Evolutionary conservation across 2,329 filamentous ascomycete species (phyloP), one percentile per base, ranked within the genome.

Genomic region (Dactylellina parvicollis): DNA sequence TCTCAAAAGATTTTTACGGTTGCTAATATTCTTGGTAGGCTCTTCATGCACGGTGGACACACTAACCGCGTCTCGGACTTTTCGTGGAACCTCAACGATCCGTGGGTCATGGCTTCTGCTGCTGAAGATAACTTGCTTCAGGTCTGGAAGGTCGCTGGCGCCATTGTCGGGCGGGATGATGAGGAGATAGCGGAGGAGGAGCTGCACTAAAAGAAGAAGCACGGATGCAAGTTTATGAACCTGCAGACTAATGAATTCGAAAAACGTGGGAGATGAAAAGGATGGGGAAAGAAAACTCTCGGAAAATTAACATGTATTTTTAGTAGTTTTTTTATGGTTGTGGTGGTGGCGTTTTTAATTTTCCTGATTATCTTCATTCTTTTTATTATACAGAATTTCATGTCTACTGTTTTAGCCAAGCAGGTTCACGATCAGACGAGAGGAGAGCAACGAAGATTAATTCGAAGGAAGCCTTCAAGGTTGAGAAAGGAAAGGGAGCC

Each of bases 31-130:
- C 8, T 36, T 49, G 10, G 42, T 75, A 92, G 91, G 49, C 84
- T 99, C 1, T 99, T 99, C 82, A 98, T 99, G 93, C 95, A 99
- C 79, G 95, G 95, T 74, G 95, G 95, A 30, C 96, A 99, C 83
- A 99, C 95, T 9, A 97, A 97, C 82, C 90, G 96, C 76, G 88
- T 99, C 74, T 92, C 92, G 34, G 96, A 99, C 81, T 99, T 99
- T 79, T 94, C 90, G 82, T 99, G 94, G 94, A 99, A 99, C 81
- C 88, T 88, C 77, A 96, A 96, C 80, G 92, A 97, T 78, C 93
- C 94, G 3, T 99, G 96, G 96, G 87, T 97, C 62, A 91, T 99
- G 76, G 93, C 92, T 80, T 96, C 91, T 74, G 93, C 95, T 14
- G 95, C 94, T 0, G 96, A 99, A 80, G 95, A 99, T 82, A 99